Base-by-base conservation (phyloP, 768 basidiomycete genomes). In the Leccinum incarnatum region DNA sequence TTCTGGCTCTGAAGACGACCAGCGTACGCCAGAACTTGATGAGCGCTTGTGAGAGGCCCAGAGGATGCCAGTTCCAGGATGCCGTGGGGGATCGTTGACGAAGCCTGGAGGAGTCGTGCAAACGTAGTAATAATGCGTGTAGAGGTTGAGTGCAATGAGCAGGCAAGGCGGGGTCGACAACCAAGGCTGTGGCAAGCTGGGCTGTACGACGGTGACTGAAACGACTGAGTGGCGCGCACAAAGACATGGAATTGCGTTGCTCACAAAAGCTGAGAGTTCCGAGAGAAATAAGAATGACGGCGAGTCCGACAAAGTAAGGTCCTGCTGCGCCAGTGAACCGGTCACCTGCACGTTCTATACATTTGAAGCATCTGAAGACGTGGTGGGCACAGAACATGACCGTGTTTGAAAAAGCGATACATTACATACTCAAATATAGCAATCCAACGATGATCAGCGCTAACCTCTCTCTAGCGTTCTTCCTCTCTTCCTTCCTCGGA, bases 301-400 rank as follows among this genome's bases (percentile, higher is more conserved):
- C 95, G n/a, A 96, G 77, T 1, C 76, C 81, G 40, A 98, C 84
- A 70, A 98, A 98, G 67, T 89, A 84, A 0, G 95, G 96, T 0
- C 96, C 96, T 30, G 92, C 95, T 54, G 91, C 89, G 54, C 95
- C 93, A 0, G 93, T 97, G 40, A 96, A 66, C 63, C 81, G 77
- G 72, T 97, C 93, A 5, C 83, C 95, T 51, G 77, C 73, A 54
- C 84, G 76, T 75, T 98, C 95, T 12, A 95, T 70, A 14, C 71
- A 73, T 69, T 78, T 84, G 75, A 86, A 88, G 68, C 87, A 88
- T 30, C 78, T 75, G 63, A 86, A 87, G 53, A 73, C 64, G 14
- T 48, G 62, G 27, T 61, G 73, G 11, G 65, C 61, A 55, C 73
- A 74, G 40, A 68, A 34, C 72, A 74, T 37, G 15, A 15, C 30